Percentiles rank a stretch among this genome's conserved stretches.
phyloP scores from a whole-genome alignment of 768 basidiomycete genomes.

The Collybia nuda region DNA sequence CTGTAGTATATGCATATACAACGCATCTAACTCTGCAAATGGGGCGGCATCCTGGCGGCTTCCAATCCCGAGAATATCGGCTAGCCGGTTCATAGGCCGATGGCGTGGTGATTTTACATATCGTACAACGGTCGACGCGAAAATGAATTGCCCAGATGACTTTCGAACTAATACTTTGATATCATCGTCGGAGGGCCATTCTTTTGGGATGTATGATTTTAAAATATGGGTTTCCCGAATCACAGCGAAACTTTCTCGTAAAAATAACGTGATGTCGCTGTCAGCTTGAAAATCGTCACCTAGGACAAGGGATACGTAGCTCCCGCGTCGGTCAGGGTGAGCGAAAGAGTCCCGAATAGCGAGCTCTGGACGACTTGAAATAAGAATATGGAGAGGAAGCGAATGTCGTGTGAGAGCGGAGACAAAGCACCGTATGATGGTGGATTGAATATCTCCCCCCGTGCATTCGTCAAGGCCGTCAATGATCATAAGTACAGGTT shows the following conservation, averaged over 20 bases:
- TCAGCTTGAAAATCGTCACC: neutral
- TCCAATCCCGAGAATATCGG: neutral
- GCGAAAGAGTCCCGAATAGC: neutral
- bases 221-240: neutral
- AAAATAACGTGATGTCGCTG: neutral
- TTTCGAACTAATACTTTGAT: neutral
- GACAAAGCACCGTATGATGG: neutral
- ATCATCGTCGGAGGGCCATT: neutral
- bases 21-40: neutral
- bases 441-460: neutral
- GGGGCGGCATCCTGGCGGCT: neutral
- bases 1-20: neutral
- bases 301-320: neutral
- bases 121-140: neutral
- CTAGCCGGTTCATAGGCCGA: neutral
- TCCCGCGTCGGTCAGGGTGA: neutral
- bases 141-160: constrained; percentile 6
- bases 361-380: constrained; percentile 1
- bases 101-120: neutral
- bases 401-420: neutral
- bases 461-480: constrained; percentile 1
- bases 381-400: neutral
- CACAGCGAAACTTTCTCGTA: neutral
- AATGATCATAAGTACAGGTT: neutral
- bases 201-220: neutral